Evolutionary conservation across 768 basidiomycete species (phyloP).

Genomic region (Trametes elegans): DNA sequence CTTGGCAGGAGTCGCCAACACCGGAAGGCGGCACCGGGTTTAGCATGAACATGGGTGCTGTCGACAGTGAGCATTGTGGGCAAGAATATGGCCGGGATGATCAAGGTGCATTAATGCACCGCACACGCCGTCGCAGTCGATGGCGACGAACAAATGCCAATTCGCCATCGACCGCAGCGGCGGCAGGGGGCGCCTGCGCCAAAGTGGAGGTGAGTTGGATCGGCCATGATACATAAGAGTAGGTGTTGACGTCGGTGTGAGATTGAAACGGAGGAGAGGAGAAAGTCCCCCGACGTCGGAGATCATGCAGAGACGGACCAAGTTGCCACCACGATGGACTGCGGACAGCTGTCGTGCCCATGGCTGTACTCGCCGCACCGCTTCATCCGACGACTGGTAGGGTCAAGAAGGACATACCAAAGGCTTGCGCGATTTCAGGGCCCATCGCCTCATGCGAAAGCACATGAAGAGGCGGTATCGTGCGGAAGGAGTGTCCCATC

Average conservation of each 20-base stretch:
- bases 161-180: background rate
- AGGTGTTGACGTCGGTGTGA: background rate
- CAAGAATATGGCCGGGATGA: too few relatives aligned
- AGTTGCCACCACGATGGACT: too few relatives aligned
- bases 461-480: background rate
- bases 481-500: background rate
- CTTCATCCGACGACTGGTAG: background rate
- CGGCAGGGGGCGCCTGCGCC: background rate
- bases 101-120: too few relatives aligned
- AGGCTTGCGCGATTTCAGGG: conserved; percentile 1
- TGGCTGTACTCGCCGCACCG: background rate
- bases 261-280: background rate
- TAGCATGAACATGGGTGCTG: background rate
- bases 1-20: background rate
- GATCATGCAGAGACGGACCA: too few relatives aligned
- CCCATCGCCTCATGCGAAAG: conserved; percentile 1
- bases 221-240: background rate
- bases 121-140: conserved; percentile 6
- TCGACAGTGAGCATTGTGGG: background rate
- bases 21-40: background rate
- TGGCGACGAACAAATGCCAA: background rate
- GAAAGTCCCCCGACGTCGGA: too few relatives aligned
- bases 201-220: background rate
- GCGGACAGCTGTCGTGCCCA: background rate
- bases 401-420: background rate